Evolutionary conservation across 2,329 filamentous ascomycete genomes (phyloP).

Genomic region (Fusarium beomiforme): DNA sequence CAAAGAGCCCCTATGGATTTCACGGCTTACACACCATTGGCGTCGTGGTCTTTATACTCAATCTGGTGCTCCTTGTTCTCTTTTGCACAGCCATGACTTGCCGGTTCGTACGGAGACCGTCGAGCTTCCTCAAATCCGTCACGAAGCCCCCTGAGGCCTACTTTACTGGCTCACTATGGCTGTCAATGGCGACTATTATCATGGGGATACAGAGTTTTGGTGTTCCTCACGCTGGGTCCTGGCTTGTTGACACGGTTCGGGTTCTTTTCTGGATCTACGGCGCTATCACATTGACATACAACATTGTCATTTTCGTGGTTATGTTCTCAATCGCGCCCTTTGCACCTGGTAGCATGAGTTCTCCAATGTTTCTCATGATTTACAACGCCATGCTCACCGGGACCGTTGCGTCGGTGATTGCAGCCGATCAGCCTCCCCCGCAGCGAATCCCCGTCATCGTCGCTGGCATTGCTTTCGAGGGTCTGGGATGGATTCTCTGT

Average conservation of each 20-base stretch:
- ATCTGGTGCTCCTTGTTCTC: neutral
- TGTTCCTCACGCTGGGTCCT: neutral
- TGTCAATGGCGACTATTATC: neutral
- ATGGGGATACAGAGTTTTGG: constrained; percentile 13
- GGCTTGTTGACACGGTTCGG: neutral
- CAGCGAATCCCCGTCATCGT: neutral
- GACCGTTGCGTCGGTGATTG: neutral
- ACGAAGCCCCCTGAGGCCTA: neutral
- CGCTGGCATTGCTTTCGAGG: neutral
- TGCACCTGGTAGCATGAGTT: neutral
- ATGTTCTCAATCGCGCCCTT: neutral
- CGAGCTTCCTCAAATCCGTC: neutral
- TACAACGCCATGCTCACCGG: neutral
- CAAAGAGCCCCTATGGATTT: neutral
- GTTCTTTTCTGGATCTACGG: neutral
- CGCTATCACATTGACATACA: neutral
- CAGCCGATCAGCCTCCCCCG: neutral
- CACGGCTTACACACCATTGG: neutral
- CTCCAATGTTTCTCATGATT: constrained; percentile 11
- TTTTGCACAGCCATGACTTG: neutral
- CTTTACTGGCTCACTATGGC: neutral
- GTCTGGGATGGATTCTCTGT: neutral
- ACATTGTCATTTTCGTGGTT: neutral
- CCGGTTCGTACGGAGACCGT: neutral
- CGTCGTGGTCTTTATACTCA: neutral